Percentiles rank a stretch among this genome's conserved stretches.
phyloP scores from a whole-genome alignment of 1,284 basidiomycete genomes.

The Melampsora larici-populina region DNA sequence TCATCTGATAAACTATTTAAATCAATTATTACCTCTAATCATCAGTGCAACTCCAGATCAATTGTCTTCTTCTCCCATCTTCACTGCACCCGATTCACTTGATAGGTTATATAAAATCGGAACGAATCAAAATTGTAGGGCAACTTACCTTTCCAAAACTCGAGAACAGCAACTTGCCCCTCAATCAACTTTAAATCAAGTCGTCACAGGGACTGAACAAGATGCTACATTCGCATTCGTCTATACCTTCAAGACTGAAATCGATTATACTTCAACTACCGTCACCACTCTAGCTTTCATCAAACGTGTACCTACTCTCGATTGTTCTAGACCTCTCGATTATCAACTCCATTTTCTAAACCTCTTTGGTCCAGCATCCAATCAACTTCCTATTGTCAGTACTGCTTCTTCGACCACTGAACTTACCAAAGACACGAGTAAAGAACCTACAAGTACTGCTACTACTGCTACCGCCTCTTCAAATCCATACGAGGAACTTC shows the following conservation, averaged over 20 bases:
- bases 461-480: conserved; percentile 53
- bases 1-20: conserved; percentile 59
- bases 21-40: conserved; percentile 66
- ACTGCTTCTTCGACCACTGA: conserved; percentile 20
- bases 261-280: conserved; percentile 76
- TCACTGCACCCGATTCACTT: conserved; percentile 64
- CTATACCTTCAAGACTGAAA: conserved; percentile 68
- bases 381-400: conserved; percentile 50
- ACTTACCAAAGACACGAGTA: conserved; percentile 39
- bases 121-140: conserved; percentile 60
- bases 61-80: conserved; percentile 58
- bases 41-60: conserved; percentile 67
- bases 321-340: conserved; percentile 72
- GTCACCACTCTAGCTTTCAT: conserved; percentile 87
- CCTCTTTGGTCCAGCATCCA: conserved; percentile 79
- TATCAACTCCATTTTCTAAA: conserved; percentile 88
- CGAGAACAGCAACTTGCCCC: conserved; percentile 66
- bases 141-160: conserved; percentile 73
- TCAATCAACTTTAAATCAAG: conserved; percentile 45
- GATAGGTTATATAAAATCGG: conserved; percentile 71
- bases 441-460: conserved; percentile 46
- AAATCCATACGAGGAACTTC: conserved; percentile 87
- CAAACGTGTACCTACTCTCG: conserved; percentile 80
- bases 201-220: background rate
- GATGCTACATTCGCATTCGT: conserved; percentile 56